Conservation (phyloP, 2,329 filamentous ascomycete genomes). For the Madurella fahalii region DNA sequence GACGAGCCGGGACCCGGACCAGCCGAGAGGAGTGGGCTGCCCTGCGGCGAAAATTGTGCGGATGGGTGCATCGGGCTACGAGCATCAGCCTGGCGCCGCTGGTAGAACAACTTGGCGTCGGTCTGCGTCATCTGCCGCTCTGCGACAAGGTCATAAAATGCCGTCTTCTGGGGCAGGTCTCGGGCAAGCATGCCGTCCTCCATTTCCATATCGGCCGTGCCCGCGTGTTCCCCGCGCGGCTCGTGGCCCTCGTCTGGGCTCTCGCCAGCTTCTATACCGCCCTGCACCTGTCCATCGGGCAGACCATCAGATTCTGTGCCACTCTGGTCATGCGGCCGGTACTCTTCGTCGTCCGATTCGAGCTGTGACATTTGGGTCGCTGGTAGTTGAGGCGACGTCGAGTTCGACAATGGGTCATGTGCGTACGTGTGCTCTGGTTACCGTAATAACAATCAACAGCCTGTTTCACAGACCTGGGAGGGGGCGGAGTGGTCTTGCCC, state of each 20-base stretch:
- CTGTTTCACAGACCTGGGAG: constrained; percentile 11
- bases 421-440: constrained; percentile 25
- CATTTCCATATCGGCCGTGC: constrained; percentile 26
- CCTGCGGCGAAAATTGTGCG: constrained; percentile 41
- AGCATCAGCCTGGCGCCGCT: constrained; percentile 69
- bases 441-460: constrained; percentile 6
- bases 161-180: constrained; percentile 65
- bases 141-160: constrained; percentile 88
- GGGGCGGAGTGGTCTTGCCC: too few species aligned
- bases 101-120: constrained; percentile 94
- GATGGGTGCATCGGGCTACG: constrained; percentile 35
- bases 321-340: constrained; percentile 29
- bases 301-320: constrained; percentile 33
- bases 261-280: constrained; percentile 1
- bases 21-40: constrained; percentile 42
- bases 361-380: constrained; percentile 31
- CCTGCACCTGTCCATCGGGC: constrained; percentile 7
- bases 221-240: too few species aligned
- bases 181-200: constrained; percentile 57
- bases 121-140: constrained; percentile 93
- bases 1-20: constrained; percentile 11
- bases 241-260: constrained; percentile 8
- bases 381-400: constrained; percentile 33
- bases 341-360: constrained; percentile 38
- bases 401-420: constrained; percentile 31